Base-by-base conservation (phyloP, 2,329 filamentous ascomycete species). In the Coleophoma cylindrospora region DNA sequence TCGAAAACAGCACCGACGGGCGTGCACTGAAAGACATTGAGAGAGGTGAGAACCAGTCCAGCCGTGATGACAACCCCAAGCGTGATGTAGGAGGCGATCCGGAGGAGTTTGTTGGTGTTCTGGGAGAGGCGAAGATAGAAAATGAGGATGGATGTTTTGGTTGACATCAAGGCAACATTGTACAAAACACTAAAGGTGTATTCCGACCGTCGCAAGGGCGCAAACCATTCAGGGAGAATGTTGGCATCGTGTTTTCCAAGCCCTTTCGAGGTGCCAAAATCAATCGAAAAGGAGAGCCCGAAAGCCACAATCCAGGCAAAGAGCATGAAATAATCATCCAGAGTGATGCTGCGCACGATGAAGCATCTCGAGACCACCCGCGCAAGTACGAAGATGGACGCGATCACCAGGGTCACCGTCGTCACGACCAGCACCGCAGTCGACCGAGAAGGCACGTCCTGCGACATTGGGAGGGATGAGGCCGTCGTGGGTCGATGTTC, bases 71-170 rank as follows among this genome's bases (percentile, higher is more conserved):
- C 90, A 19, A 95, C 76, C 44, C 74, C 74, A 2, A 96, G 73
- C 0, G 88, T 90, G 4, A 78, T 74, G 74, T 91, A 91, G n/a
- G 89, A 94, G n/a, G 85, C 84, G 68, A 86, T 81, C 52, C 87
- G 83, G 57, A 96, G 85, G 45, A 91, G 74, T 55, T 82, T 81
- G 57, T 95, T 83, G 0, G 81, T 84, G 52, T 89, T 87, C 60
- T 85, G 86, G 22, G 89, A 88, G 44, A 96, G 76, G 38, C 86
- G 85, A 45, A 96, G 76, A 69, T 95, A 96, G 68, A 96, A 96
- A 48, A 94, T 77, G 51, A 96, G 76, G 60, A 96, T 89, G n/a
- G 90, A 95, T 0, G 89, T 91, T 70, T 96, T 96, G 46, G 89
- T 90, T 3, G 87, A 84, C 89, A 95, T 95, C 50, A 96, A 75